Evolutionary conservation across 352 stramenopile species (phyloP).

Genomic region (Phytophthora cajani): DNA sequence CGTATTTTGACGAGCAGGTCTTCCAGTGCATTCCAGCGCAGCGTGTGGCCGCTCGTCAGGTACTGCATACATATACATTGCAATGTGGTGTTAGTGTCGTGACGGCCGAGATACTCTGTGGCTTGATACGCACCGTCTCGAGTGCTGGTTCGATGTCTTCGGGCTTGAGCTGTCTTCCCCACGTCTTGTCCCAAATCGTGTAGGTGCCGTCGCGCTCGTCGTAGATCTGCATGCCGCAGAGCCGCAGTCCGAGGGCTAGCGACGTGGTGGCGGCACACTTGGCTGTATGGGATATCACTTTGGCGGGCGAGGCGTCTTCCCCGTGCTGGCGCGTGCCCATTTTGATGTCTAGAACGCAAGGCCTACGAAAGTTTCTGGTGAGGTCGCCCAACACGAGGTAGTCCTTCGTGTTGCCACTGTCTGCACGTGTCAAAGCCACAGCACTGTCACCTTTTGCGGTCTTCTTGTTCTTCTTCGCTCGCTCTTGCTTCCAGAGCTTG

Average conservation of each 20-base stretch:
- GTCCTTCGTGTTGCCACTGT: slow-evolving; percentile 33
- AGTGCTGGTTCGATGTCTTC: slow-evolving; percentile 71
- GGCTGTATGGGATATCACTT: slow-evolving; percentile 69
- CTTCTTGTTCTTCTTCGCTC: slow-evolving; percentile 31
- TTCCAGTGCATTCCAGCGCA: slow-evolving; percentile 58
- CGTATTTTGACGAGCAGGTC: slow-evolving; percentile 53
- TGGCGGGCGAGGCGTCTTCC: slow-evolving; percentile 68
- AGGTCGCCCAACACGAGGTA: slow-evolving; percentile 81
- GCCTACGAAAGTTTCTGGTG: slow-evolving; percentile 63
- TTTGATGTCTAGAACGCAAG: slow-evolving; percentile 85
- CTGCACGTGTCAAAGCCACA: slow-evolving; percentile 15
- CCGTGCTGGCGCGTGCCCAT: slow-evolving; percentile 84
- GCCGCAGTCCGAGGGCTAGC: slow-evolving; percentile 62
- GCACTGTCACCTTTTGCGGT: slow-evolving; percentile 7
- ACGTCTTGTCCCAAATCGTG: slow-evolving; percentile 83
- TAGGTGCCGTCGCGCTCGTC: slow-evolving; percentile 62
- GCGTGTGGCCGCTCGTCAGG: slow-evolving; percentile 48
- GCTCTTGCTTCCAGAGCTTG: slow-evolving; percentile 67
- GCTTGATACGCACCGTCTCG: slow-evolving; percentile 47
- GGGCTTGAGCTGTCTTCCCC: slow-evolving; percentile 62
- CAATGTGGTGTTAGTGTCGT: background rate
- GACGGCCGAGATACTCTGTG: background rate
- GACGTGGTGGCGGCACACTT: slow-evolving; percentile 85
- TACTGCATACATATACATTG: slow-evolving; percentile 45
- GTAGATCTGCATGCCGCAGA: slow-evolving; percentile 88